Conservation (phyloP, 768 basidiomycete genomes). For the Agaricus subrufescens region DNA sequence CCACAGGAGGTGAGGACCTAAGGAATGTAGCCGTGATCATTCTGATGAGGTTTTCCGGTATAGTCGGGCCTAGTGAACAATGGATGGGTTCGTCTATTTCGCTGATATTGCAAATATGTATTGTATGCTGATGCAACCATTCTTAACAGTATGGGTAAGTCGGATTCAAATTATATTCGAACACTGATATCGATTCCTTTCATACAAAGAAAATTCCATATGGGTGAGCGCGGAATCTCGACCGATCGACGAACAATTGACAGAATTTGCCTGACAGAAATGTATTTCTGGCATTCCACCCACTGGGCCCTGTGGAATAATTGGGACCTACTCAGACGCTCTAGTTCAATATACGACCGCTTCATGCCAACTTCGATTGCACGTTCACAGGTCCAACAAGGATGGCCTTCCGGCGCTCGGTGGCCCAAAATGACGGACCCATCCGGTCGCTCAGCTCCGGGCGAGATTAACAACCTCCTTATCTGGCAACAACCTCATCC, state of each 20-base stretch:
- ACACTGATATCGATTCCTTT: too few species aligned
- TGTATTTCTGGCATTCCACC: slow-evolving; percentile 55
- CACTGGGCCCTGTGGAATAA: slow-evolving; percentile 63
- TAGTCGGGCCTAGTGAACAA: slow-evolving; percentile 53
- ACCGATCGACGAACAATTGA: background rate
- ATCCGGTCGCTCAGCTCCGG: slow-evolving; percentile 50
- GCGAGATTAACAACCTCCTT: slow-evolving; percentile 57
- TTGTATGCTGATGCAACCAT: background rate
- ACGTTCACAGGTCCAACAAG: slow-evolving; percentile 49
- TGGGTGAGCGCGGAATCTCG: slow-evolving; percentile 29
- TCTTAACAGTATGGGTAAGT: slow-evolving; percentile 32
- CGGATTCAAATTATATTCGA: background rate
- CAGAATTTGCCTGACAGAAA: slow-evolving; percentile 22
- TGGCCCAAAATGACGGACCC: slow-evolving; percentile 67
- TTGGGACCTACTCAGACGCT: slow-evolving; percentile 48
- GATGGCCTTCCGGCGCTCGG: slow-evolving; percentile 49
- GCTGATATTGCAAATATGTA: background rate
- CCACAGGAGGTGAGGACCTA: slow-evolving; percentile 47
- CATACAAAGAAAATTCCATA: slow-evolving; percentile 46
- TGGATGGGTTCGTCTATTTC: slow-evolving; percentile 43
- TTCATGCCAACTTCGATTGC: slow-evolving; percentile 42
- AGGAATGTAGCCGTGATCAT: background rate
- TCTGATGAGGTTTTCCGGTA: background rate
- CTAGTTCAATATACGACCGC: slow-evolving; percentile 37
- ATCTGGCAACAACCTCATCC: slow-evolving; percentile 64